phyloP scores from a whole-genome alignment of 164 flowering plant genomes.

The Magnolia kwangsiensis region DNA sequence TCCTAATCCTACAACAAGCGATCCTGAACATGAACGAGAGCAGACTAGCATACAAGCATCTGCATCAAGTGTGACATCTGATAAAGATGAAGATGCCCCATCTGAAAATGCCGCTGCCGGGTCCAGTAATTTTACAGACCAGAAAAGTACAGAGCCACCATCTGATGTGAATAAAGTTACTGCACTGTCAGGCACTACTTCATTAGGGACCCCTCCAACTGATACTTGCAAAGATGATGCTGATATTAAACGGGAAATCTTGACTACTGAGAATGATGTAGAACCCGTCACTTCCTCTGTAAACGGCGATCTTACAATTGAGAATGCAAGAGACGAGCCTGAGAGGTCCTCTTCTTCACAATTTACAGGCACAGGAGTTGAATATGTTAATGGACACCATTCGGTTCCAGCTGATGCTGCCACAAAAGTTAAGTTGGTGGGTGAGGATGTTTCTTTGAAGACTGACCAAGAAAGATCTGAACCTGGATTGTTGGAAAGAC shows the following conservation, averaged over 20 bases:
- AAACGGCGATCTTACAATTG: conserved; percentile 34
- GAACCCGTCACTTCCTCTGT: conserved; percentile 30
- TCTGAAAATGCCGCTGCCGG: conserved; percentile 27
- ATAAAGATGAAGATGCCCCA: conserved; percentile 24
- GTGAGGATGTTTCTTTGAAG: conserved; percentile 29
- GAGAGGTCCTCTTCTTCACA: conserved; percentile 28
- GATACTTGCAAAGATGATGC: conserved; percentile 28
- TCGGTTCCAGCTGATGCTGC: conserved; percentile 27
- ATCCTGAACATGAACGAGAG: conserved; percentile 21
- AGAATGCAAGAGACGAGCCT: conserved; percentile 27
- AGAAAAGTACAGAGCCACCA: conserved; percentile 27
- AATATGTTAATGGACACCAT: conserved; percentile 30
- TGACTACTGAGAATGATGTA: conserved; percentile 20
- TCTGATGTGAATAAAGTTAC: conserved; percentile 28
- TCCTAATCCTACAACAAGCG: conserved; percentile 21
- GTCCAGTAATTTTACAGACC: conserved; percentile 17
- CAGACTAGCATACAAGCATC: conserved; percentile 12
- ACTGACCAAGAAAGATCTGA: conserved; percentile 36
- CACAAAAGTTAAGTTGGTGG: conserved; percentile 24
- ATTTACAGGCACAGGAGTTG: conserved; percentile 23
- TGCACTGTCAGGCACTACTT: conserved; percentile 19
- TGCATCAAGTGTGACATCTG: conserved; percentile 27
- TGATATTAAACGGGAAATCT: conserved; percentile 24
- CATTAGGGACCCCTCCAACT: conserved; percentile 24
- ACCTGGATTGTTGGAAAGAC: conserved; percentile 25